Evolutionary conservation across 768 basidiomycete species (phyloP), one percentile per base, ranked within the genome.

Genomic region (Tricholomella constricta): DNA sequence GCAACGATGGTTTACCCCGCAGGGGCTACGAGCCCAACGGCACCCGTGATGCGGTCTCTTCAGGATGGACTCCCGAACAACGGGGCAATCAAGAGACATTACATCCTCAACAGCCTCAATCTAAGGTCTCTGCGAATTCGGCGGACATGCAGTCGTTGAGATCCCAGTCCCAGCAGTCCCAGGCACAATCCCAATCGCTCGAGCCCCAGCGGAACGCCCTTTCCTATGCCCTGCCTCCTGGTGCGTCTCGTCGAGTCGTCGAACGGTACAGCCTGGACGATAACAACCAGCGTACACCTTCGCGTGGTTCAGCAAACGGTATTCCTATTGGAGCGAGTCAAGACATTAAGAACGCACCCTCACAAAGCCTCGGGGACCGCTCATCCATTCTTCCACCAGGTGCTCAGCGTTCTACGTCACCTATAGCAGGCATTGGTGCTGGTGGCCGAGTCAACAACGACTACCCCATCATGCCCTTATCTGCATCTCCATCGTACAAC

Each of bases 191-290:
- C 25, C 58, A 64, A 46, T 59, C 66, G 15, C 75, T 72, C 53
- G 76, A 77, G 9, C 69, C 70, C 1, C 64, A 66, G 31, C 70
- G 74, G 34, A 72, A 67, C 57, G 62, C 71, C 1, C 65, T 75
- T 19, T 78, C 81, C 11, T 78, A 81, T 64, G 72, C 73, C 17
- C 63, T 77, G 31, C 75, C 81, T 14, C 65, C 72, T 17, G 74
- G 72, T 23, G 69, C 72, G 19, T 55, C 78, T 40, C 78, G 75
- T 54, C 73, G 78, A 53, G 77, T 80, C 9, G 66, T 76, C 22
- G 81, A 83, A 58, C 73, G 80, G 29, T 80, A 78, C 63, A 81
- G 77, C 61, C 63, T 80, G 15, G 83, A 82, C 46, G 79, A 82
- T 58, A 68, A 69, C 52, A 58, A 58, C 31, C 72, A 68, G 52